Conservation (phyloP, 108 stramenopile genomes). For the Cylindrotheca closterium region DNA sequence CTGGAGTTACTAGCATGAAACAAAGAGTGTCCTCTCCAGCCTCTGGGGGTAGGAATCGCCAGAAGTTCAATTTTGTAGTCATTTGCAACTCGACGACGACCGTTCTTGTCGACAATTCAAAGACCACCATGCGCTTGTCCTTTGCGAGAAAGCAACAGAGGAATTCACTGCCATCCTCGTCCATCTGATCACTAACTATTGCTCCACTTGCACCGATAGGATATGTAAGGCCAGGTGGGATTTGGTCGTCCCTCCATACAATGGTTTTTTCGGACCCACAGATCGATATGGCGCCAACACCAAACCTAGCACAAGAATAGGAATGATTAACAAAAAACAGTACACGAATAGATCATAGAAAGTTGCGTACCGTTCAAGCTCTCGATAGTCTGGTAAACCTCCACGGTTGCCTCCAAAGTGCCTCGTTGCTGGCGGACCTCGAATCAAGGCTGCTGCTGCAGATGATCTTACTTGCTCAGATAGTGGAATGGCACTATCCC, state of each 20-base stretch:
- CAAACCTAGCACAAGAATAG: constrained; percentile 39
- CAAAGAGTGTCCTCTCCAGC: constrained; percentile 73
- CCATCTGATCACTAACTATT: constrained; percentile 82
- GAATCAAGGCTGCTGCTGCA: constrained; percentile 77
- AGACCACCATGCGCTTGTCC: constrained; percentile 85
- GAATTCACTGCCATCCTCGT: constrained; percentile 76
- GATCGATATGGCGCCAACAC: constrained; percentile 80
- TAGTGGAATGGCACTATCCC: constrained; percentile 54
- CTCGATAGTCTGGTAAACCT: constrained; percentile 53
- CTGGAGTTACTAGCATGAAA: constrained; percentile 85
- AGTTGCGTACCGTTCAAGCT: constrained; percentile 26
- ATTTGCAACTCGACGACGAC: constrained; percentile 89
- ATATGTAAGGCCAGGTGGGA: constrained; percentile 77
- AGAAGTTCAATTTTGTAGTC: constrained; percentile 92
- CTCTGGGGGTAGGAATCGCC: constrained; percentile 86
- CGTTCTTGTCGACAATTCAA: constrained; percentile 72
- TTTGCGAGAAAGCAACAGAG: constrained; percentile 89
- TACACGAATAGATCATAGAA: neutral
- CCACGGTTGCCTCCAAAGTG: constrained; percentile 91
- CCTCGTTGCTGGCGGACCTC: constrained; percentile 85
- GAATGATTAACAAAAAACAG: neutral
- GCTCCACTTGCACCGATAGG: constrained; percentile 89
- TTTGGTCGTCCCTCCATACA: constrained; percentile 69
- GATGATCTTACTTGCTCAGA: constrained; percentile 74
- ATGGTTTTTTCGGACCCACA: constrained; percentile 89